Evolutionary conservation across 257 asterid species (phyloP).

Genomic region (Nicotiana benthamiana): DNA sequence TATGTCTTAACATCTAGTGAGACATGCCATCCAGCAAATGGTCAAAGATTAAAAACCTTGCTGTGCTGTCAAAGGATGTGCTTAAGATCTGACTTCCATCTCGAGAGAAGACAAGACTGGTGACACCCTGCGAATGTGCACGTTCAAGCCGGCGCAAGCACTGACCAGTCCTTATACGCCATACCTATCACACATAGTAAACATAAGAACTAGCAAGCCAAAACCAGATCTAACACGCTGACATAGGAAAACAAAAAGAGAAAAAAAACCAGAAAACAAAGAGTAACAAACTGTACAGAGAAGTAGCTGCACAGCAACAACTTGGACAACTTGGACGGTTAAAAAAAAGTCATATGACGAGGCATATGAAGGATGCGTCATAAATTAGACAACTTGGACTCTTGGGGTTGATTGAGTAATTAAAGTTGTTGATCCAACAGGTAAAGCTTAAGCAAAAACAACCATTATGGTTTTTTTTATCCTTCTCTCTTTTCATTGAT

Average conservation of each 20-base stretch:
- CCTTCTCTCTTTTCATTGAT: neutral
- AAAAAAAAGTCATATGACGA: neutral
- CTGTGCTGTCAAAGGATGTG: conserved; percentile 92
- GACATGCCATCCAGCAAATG: neutral
- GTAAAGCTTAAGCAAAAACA: neutral
- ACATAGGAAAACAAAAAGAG: neutral
- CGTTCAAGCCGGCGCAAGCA: conserved; percentile 96
- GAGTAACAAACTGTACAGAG: too few species aligned
- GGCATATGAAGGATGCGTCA: neutral
- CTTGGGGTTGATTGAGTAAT: neutral
- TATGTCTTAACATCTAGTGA: neutral
- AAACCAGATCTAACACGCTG: neutral
- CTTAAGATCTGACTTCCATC: conserved; percentile 90
- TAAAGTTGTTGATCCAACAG: neutral
- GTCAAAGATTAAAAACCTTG: conserved; percentile 45
- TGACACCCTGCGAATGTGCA: conserved; percentile 93
- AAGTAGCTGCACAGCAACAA: neutral
- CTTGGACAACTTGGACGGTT: too few species aligned
- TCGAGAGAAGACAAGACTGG: conserved; percentile 84
- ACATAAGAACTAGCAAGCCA: neutral
- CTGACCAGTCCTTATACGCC: conserved; percentile 98
- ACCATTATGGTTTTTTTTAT: neutral
- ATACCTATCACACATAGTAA: conserved; percentile 38
- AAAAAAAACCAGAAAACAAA: neutral
- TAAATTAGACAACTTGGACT: neutral